A percentile compares a stretch with the other conserved stretches of the same genome.
Evolutionary conservation across 169 alveolate genomes (phyloP).

Genomic region (Eimeria sp.): DNA sequence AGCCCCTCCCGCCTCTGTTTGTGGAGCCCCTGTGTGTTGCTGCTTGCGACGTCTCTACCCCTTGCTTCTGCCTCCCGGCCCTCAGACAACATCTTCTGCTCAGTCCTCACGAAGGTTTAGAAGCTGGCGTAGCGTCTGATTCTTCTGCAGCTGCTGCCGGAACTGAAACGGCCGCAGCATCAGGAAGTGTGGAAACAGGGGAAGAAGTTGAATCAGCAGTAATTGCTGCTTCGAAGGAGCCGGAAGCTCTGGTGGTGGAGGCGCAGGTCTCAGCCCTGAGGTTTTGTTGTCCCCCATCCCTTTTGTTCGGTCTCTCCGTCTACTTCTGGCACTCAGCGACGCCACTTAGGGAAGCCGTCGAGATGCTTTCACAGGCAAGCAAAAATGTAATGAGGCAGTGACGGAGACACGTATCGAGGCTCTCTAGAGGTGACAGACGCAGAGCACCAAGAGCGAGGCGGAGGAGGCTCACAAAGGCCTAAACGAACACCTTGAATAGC

Average conservation of each 20-base stretch:
- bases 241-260: conserved; percentile 12
- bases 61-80: conserved; percentile 47
- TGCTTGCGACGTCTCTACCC: conserved; percentile 64
- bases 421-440: background rate
- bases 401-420: background rate
- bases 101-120: background rate
- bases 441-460: background rate
- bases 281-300: conserved; percentile 47
- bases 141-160: conserved; percentile 1
- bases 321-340: conserved; percentile 61
- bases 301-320: conserved; percentile 44
- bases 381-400: background rate
- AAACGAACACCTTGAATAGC: background rate
- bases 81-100: conserved; percentile 37
- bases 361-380: conserved; percentile 71
- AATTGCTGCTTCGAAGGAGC: background rate
- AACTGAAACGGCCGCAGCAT: conserved; percentile 12
- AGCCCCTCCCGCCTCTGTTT: conserved; percentile 64
- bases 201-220: background rate
- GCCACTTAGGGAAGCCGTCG: conserved; percentile 46
- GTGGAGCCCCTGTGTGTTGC: conserved; percentile 71
- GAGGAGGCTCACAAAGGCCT: background rate
- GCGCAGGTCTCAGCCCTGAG: conserved; percentile 46
- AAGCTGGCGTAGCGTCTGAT: background rate
- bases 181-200: background rate